phyloP scores from a whole-genome alignment of 2,329 filamentous ascomycete species.

The Aspergillus sp. region DNA sequence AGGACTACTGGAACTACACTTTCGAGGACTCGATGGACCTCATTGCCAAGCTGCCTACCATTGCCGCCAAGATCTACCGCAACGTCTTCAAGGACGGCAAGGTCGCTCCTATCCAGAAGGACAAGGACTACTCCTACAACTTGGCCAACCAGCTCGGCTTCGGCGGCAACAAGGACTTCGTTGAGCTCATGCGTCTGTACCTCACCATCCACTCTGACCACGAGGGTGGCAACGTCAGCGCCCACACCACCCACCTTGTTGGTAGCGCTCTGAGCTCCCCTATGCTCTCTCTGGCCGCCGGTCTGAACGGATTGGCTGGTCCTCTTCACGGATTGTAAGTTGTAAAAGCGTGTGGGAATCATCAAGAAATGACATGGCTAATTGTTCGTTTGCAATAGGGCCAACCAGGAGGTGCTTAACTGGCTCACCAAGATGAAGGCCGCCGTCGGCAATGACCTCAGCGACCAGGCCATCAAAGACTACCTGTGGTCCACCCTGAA shows the following conservation, averaged over 20 bases:
- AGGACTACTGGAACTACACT: constrained; percentile 99
- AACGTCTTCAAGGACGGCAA: constrained; percentile 99
- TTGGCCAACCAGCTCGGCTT: constrained; percentile 99
- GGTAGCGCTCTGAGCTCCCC: constrained; percentile 95
- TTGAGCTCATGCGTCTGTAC: constrained; percentile 98
- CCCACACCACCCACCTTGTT: constrained; percentile 98
- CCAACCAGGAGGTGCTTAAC: constrained; percentile 99
- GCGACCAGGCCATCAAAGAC: constrained; percentile 93
- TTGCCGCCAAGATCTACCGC: constrained; percentile 98
- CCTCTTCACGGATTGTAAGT: constrained; percentile 86
- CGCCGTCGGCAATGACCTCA: constrained; percentile 86
- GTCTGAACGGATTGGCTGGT: constrained; percentile 96
- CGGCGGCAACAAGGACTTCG: constrained; percentile 89
- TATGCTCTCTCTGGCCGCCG: constrained; percentile 93
- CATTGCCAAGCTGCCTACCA: constrained; percentile 98
- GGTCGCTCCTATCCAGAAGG: constrained; percentile 92
- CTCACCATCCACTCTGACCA: constrained; percentile 99
- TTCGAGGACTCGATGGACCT: constrained; percentile 99
- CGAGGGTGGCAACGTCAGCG: constrained; percentile 98
- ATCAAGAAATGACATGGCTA: constrained; percentile 9
- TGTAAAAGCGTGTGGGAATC: background rate
- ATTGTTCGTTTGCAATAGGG: constrained; percentile 41
- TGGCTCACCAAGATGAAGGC: constrained; percentile 99
- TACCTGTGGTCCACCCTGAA: constrained; percentile 99
- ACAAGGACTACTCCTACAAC: constrained; percentile 99